phyloP scores from a whole-genome alignment of 75 land plant species.

The Picea sitchensis region DNA sequence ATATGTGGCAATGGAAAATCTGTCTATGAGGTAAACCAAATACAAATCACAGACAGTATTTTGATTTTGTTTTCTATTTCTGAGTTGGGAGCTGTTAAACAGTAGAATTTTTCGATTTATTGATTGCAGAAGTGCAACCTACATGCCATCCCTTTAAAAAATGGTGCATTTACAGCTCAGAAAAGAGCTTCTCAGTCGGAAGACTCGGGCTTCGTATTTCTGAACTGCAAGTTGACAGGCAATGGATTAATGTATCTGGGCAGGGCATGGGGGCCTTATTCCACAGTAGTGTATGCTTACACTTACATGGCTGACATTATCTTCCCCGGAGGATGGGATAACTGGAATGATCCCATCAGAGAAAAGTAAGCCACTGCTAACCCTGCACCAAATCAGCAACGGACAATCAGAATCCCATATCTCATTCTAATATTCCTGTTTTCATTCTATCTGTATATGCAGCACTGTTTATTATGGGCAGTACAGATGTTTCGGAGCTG shows the following conservation, averaged over 20 bases:
- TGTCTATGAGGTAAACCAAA: constrained; percentile 38
- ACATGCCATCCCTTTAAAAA: constrained; percentile 35
- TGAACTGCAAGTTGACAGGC: constrained; percentile 49
- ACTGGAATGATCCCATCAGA: constrained; percentile 33
- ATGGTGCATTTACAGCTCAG: constrained; percentile 73
- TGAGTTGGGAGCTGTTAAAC: neutral
- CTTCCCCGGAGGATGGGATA: constrained; percentile 60
- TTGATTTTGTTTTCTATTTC: neutral
- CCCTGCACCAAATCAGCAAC: neutral
- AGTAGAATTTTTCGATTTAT: constrained; percentile 64
- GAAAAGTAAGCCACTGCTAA: constrained; percentile 10
- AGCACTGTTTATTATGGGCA: too few relatives aligned
- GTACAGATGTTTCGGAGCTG: too few relatives aligned
- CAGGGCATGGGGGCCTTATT: constrained; percentile 60
- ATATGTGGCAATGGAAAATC: constrained; percentile 59
- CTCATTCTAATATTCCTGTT: too few relatives aligned
- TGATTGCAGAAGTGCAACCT: constrained; percentile 39
- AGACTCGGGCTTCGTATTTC: constrained; percentile 64
- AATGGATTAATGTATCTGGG: constrained; percentile 22
- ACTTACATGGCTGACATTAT: constrained; percentile 53
- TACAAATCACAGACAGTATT: too few relatives aligned
- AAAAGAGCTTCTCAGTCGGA: constrained; percentile 24
- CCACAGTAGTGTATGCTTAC: too few relatives aligned
- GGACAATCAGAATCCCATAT: too few relatives aligned
- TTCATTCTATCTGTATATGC: too few relatives aligned